phyloP scores from a whole-genome alignment of 176 grass and related monocot genomes.

The Puya raimondii region DNA sequence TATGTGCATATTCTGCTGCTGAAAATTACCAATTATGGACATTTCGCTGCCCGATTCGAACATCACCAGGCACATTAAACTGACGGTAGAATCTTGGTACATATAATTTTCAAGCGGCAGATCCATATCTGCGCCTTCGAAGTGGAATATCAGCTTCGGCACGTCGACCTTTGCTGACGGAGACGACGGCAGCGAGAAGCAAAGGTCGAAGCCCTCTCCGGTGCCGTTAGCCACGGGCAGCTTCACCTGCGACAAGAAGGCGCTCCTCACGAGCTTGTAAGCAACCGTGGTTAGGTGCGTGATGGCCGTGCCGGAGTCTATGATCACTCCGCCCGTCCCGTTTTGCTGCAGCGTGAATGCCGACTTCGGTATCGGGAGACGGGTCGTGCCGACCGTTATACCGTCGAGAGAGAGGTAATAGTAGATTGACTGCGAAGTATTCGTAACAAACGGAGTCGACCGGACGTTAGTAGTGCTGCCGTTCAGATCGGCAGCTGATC shows the following conservation, averaged over 20 bases:
- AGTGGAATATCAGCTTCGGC: conserved; percentile 1
- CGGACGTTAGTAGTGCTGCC: conserved; percentile 7
- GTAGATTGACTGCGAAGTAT: neutral
- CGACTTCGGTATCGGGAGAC: neutral
- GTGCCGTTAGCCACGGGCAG: conserved; percentile 9
- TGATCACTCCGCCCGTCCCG: conserved; percentile 23
- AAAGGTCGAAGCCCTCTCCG: neutral
- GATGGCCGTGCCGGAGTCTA: conserved; percentile 57
- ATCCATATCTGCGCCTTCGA: neutral
- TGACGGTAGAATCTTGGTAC: neutral
- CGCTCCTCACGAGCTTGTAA: conserved; percentile 14
- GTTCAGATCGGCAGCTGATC: conserved; percentile 29
- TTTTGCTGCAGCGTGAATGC: neutral
- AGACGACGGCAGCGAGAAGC: neutral
- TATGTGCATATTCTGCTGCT: conserved; percentile 53
- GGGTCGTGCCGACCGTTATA: conserved; percentile 23
- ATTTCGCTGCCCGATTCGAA: neutral
- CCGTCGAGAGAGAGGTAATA: conserved; percentile 36
- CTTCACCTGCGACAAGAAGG: conserved; percentile 23
- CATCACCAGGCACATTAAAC: conserved; percentile 32
- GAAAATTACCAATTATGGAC: conserved; percentile 43
- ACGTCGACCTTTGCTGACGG: neutral
- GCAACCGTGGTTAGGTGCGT: conserved; percentile 25
- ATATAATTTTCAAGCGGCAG: neutral
- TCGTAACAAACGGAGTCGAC: conserved; percentile 22